Evolutionary conservation across 345 rosid genomes (phyloP), one percentile per base, ranked within the genome.

Genomic region (Eucalyptus sp.): DNA sequence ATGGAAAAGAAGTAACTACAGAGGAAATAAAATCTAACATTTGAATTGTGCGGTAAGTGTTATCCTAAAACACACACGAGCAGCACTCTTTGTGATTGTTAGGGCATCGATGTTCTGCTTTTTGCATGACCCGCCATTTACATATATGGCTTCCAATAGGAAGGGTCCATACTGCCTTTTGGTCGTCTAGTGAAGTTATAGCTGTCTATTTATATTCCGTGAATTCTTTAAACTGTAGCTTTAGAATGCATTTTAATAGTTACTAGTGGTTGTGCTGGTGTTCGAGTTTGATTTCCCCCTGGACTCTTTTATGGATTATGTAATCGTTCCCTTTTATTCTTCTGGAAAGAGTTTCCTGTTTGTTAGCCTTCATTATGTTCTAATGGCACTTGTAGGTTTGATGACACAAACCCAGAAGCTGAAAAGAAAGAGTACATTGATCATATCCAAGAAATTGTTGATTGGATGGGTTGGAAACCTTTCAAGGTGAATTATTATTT

Each of bases 401-500:
- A 98, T 91, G 99, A 98, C 88, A 98, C 99, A 44, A 98, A 98
- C 88, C 99, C 99, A 4, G 99, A 98, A 93, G 99, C 99, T 92
- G 99, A 98, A 91, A 98, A 95, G 95, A 95, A 94, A 94, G 99
- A 98, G 92, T 96, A 98, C 86, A 98, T 98, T 81, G 94, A 96
- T 93, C 99, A 98, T 91, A 98, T 98, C 50, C 90, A 96, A 94
- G 99, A 98, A 91, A 98, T 98, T 91, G 99, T 98, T 41, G 90
- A 87, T 58, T 98, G 99, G 99, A 95, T 98, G 99, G 98, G 99
- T 46, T 98, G 99, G 99, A 93, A 95, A 90, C 99, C 99, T 44
- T 96, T 95, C 91, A 97, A 98, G 99, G 99, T 97, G 91, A 50
- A 8, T 81, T 58, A 33, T 37, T 37, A 4, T 87, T 13, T 51